phyloP scores from a whole-genome alignment of 176 grass and related monocot species.

The Areca catechu region DNA sequence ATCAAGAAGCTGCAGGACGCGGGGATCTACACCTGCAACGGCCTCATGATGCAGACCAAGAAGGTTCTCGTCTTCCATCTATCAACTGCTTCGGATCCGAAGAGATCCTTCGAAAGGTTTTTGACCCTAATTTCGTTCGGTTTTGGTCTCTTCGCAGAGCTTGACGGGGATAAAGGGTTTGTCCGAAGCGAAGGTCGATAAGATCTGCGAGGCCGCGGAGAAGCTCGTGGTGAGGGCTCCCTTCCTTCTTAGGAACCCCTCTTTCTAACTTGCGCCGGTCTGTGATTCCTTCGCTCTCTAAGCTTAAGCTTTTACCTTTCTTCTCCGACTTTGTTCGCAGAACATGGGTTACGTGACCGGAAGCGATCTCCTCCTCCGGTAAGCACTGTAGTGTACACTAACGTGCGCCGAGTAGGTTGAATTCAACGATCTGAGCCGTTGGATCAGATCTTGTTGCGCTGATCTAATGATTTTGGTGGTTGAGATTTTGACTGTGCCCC shows the following conservation, averaged over 20 bases:
- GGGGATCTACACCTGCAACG: slow-evolving; percentile 96
- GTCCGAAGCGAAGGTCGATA: slow-evolving; percentile 85
- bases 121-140: background rate
- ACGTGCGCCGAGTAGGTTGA: too few relatives aligned
- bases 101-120: background rate
- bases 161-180: slow-evolving; percentile 89
- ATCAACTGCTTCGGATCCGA: background rate
- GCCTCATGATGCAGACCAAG: slow-evolving; percentile 97
- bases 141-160: slow-evolving; percentile 26
- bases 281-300: too few relatives aligned
- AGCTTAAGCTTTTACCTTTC: too few relatives aligned
- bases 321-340: slow-evolving; percentile 21
- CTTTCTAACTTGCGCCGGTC: background rate
- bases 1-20: slow-evolving; percentile 96
- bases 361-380: slow-evolving; percentile 76
- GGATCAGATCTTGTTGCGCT: background rate
- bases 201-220: slow-evolving; percentile 81
- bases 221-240: slow-evolving; percentile 55
- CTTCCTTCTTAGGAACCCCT: slow-evolving; percentile 1
- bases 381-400: background rate
- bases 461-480: background rate
- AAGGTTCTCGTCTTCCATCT: slow-evolving; percentile 38
- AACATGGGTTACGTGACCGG: slow-evolving; percentile 67
- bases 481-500: background rate
- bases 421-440: background rate